Base-by-base conservation (phyloP, 2,329 filamentous ascomycete genomes). In the Paracoccidioides lutzii region DNA sequence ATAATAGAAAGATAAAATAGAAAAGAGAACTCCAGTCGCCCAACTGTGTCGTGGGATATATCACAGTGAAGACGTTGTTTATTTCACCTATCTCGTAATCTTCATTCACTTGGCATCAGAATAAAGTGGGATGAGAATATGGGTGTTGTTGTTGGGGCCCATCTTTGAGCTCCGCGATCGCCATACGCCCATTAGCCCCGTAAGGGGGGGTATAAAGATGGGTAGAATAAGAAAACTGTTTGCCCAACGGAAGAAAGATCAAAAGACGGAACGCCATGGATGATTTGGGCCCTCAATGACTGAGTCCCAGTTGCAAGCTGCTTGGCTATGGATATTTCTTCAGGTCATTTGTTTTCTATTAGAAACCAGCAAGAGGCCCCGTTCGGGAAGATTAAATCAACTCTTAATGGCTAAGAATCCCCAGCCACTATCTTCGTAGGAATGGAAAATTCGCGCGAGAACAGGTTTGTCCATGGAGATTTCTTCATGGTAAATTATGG, bases 361-460 rank as follows among this genome's bases (percentile, higher is more conserved):
- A 22, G 42, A 12, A 42, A 37, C 10, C 12, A 38, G 37, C 37
- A 41, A 41, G 37, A 15, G 12, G 6, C 37, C 10, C 42, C 2
- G 33, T 49, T 28, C 14, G 6, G 37, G 33, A 30, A 5, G 32
- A 37, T 22, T 6, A 22, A 3, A n/a, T 54, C 22, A 54, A 28
- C 53, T 32, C 30, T 54, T 42, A 35, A 59, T 44, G 5, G 57
- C 59, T 33, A 59, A 41, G 15, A 59, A 59, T 38, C 58, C 57
- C 50, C 57, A 59, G 40, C 51, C 49, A 33, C 32, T 40, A 8
- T 59, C 58, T 43, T 49, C 49, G 35, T 52, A 58, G 14, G 51
- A 49, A 44, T 55, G 42, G 37, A 61, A 55, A 15, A 61, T 59
- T 3, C 58, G 55, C 14, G 56, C 46, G 10, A 52, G 38, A n/a